A percentile compares a stretch with the other conserved stretches of the same genome.
These are phyloP conservation scores for Phialophora expanda DNA, from an alignment of 2,329 filamentous ascomycete genomes.

Conservation along the genomic window DNA sequence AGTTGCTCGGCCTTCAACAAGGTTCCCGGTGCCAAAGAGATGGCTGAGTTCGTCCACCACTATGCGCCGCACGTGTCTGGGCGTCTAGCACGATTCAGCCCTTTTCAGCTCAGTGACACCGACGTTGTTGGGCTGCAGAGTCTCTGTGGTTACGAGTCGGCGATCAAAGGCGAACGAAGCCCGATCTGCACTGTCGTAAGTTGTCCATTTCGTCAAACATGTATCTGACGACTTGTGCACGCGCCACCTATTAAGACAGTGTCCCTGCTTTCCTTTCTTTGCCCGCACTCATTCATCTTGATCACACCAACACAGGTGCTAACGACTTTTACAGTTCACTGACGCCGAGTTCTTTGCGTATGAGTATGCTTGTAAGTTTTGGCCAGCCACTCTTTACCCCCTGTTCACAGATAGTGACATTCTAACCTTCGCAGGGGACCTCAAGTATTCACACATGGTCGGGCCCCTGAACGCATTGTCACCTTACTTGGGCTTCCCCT, in stretches of 20 bases:
- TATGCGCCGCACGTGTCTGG: conserved; percentile 24
- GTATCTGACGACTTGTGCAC: not conserved
- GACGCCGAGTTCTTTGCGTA: conserved; percentile 61
- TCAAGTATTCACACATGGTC: conserved; percentile 65
- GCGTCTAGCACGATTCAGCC: conserved; percentile 28
- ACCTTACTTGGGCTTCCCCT: conserved; percentile 66
- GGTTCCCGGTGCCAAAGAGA: conserved; percentile 29
- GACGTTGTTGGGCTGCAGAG: conserved; percentile 68
- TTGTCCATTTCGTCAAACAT: not conserved
- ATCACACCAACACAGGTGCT: not conserved
- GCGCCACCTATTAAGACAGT: accelerated
- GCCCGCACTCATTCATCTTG: not conserved
- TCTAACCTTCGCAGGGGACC: conserved; percentile 43
- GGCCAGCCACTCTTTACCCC: not conserved
- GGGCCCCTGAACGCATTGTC: conserved; percentile 57
- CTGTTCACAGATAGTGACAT: not conserved
- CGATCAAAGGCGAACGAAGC: conserved; percentile 66
- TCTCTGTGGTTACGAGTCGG: conserved; percentile 73
- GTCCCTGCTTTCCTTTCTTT: not conserved
- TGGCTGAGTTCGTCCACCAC: conserved; percentile 28
- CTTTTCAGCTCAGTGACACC: conserved; percentile 58
- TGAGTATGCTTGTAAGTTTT: conserved; percentile 53
- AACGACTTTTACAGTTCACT: conserved; percentile 49
- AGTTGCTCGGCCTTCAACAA: conserved; percentile 33
- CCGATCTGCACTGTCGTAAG: conserved; percentile 59